These are phyloP conservation scores for Aspergillus pseudoterreus DNA, from an alignment of 2,329 filamentous ascomycete species.

Conservation along the genomic window DNA sequence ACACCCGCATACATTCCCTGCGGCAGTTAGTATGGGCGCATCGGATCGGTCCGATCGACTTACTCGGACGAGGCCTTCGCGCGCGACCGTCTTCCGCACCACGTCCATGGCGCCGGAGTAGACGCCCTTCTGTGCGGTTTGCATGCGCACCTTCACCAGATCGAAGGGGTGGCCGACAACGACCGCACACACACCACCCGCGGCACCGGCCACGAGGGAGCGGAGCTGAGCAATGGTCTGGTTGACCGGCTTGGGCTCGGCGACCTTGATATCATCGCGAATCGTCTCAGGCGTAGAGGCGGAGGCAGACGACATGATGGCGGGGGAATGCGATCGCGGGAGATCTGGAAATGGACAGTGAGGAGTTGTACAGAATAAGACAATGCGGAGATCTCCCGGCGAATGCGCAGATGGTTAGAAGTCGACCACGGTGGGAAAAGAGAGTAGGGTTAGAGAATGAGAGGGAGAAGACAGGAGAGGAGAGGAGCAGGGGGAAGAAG, in stretches of 20 bases:
- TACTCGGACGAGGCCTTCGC: conserved; percentile 69
- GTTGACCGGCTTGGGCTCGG: conserved; percentile 30
- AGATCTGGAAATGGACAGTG: conserved; percentile 2
- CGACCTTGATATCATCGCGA: conserved; percentile 25
- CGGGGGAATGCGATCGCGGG: neutral
- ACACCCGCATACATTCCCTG: conserved; percentile 94
- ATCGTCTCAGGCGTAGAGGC: conserved; percentile 26
- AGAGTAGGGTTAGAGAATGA: conserved; percentile 4
- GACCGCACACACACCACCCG: conserved; percentile 90
- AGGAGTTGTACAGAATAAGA: neutral
- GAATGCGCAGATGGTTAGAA: no score
- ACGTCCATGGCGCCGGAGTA: conserved; percentile 91
- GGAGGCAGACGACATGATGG: conserved; percentile 28
- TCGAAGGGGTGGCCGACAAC: conserved; percentile 96
- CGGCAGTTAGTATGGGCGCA: conserved; percentile 7
- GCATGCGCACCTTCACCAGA: conserved; percentile 92
- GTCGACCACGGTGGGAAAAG: neutral
- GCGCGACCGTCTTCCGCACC: conserved; percentile 79
- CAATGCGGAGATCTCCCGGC: neutral
- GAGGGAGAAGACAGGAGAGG: neutral
- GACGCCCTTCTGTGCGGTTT: conserved; percentile 91
- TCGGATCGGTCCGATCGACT: conserved; percentile 9
- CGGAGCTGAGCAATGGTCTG: conserved; percentile 63
- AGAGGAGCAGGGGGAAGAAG: neutral
- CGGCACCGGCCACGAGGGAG: conserved; percentile 83